A percentile compares a stretch with the other conserved stretches of the same genome.
phyloP scores from a whole-genome alignment of 164 flowering plant genomes.

The Vitis amurensis region DNA sequence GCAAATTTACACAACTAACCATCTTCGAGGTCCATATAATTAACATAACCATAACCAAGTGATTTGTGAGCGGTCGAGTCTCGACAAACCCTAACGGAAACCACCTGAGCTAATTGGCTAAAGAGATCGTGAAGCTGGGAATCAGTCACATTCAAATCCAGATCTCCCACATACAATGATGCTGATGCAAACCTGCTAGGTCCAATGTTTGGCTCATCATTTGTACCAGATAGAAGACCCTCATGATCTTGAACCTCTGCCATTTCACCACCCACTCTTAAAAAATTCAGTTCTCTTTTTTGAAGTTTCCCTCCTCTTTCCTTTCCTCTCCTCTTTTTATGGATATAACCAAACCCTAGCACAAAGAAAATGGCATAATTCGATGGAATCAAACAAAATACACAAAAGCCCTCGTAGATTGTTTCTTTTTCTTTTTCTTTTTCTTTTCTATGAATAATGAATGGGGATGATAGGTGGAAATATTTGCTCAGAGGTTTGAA shows the following conservation, averaged over 20 bases:
- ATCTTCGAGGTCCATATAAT: constrained; percentile 45
- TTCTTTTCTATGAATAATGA: constrained; percentile 3
- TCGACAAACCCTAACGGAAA: constrained; percentile 59
- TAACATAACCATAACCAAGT: constrained; percentile 66
- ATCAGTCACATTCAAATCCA: constrained; percentile 51
- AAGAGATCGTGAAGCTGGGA: constrained; percentile 61
- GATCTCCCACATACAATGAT: constrained; percentile 61
- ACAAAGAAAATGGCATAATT: neutral
- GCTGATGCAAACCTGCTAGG: constrained; percentile 38
- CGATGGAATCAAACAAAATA: neutral
- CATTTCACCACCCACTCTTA: constrained; percentile 20
- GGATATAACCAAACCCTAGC: constrained; percentile 18
- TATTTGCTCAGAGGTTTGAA: constrained; percentile 29
- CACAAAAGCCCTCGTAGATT: constrained; percentile 5
- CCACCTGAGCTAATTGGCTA: constrained; percentile 52
- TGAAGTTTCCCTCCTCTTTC: constrained; percentile 2
- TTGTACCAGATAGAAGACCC: constrained; percentile 11
- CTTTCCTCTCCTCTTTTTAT: constrained; percentile 63
- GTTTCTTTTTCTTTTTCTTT: neutral
- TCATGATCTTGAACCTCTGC: constrained; percentile 37
- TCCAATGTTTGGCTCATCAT: constrained; percentile 8
- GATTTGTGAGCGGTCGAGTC: constrained; percentile 52
- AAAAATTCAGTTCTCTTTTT: constrained; percentile 9
- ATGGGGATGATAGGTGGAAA: constrained; percentile 33
- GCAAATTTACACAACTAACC: constrained; percentile 28